Evolutionary conservation across 257 asterid species (phyloP).

Genomic region (Solanum clarkiae): DNA sequence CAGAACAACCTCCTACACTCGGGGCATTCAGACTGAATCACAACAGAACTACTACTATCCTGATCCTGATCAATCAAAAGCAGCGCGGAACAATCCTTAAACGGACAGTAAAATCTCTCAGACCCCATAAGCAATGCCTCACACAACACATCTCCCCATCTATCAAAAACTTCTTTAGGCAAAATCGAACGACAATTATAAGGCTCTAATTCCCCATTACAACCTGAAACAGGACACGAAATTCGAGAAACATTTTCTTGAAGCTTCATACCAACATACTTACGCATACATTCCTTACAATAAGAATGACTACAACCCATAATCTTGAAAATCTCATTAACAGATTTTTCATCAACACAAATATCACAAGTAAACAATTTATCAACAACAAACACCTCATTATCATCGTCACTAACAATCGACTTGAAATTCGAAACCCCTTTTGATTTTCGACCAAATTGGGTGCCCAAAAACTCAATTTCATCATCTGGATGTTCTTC

Average conservation of each 20-base stretch:
- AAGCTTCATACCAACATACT: conserved; percentile 40
- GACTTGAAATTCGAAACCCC: neutral
- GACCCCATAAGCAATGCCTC: conserved; percentile 39
- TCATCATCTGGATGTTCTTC: neutral
- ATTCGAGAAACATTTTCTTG: conserved; percentile 25
- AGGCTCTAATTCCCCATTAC: conserved; percentile 48
- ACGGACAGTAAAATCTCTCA: conserved; percentile 54
- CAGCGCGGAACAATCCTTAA: conserved; percentile 45
- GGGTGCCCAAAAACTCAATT: neutral
- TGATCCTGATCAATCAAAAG: conserved; percentile 26
- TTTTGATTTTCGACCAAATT: neutral
- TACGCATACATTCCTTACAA: conserved; percentile 31
- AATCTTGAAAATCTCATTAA: conserved; percentile 9
- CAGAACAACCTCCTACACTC: conserved; percentile 50
- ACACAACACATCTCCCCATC: conserved; percentile 67
- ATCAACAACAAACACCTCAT: neutral
- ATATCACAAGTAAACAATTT: conserved; percentile 6
- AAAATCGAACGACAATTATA: conserved; percentile 39
- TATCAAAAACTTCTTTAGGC: conserved; percentile 47
- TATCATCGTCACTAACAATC: neutral
- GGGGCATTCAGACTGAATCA: conserved; percentile 37
- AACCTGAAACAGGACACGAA: conserved; percentile 37
- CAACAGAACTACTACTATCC: neutral
- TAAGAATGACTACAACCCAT: conserved; percentile 38
- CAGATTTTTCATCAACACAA: conserved; percentile 37